These are phyloP conservation scores for Aspergillus sp. DNA, from an alignment of 2,329 filamentous ascomycete genomes.

Conservation along the genomic window DNA sequence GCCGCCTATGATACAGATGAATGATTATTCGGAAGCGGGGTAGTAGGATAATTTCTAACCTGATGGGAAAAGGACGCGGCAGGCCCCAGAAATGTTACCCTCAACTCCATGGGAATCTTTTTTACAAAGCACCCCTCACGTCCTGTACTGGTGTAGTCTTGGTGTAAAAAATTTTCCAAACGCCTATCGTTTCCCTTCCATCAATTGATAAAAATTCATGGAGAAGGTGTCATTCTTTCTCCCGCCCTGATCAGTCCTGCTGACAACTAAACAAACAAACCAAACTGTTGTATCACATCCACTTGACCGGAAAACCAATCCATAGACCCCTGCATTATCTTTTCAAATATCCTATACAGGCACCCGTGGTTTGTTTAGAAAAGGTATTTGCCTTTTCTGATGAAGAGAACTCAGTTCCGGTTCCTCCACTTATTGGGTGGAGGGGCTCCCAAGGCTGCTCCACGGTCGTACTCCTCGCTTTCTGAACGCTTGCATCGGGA, in stretches of 20 bases:
- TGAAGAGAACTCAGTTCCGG: background rate
- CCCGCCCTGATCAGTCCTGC: too few relatives aligned
- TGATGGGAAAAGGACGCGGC: slow-evolving; percentile 66
- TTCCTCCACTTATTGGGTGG: background rate
- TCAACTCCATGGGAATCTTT: slow-evolving; percentile 17
- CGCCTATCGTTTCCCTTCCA: too few relatives aligned
- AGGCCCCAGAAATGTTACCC: slow-evolving; percentile 58
- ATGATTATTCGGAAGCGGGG: slow-evolving; percentile 16
- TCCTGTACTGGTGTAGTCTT: too few relatives aligned
- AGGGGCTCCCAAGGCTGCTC: slow-evolving; percentile 1
- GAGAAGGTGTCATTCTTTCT: too few relatives aligned
- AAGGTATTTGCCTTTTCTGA: background rate
- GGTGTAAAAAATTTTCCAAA: too few relatives aligned
- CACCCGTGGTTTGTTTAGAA: slow-evolving; percentile 10
- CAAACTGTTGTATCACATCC: too few relatives aligned
- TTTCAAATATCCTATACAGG: too few relatives aligned
- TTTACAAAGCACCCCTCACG: too few relatives aligned
- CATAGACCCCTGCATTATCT: too few relatives aligned
- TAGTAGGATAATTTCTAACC: slow-evolving; percentile 37
- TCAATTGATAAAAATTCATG: too few relatives aligned
- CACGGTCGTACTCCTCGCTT: slow-evolving; percentile 26
- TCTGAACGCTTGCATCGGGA: slow-evolving; percentile 36
- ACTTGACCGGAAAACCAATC: too few relatives aligned
- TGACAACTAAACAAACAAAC: too few relatives aligned
- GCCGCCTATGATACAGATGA: slow-evolving; percentile 43